phyloP scores from a whole-genome alignment of 345 rosid species.

The Camelina laxa region DNA sequence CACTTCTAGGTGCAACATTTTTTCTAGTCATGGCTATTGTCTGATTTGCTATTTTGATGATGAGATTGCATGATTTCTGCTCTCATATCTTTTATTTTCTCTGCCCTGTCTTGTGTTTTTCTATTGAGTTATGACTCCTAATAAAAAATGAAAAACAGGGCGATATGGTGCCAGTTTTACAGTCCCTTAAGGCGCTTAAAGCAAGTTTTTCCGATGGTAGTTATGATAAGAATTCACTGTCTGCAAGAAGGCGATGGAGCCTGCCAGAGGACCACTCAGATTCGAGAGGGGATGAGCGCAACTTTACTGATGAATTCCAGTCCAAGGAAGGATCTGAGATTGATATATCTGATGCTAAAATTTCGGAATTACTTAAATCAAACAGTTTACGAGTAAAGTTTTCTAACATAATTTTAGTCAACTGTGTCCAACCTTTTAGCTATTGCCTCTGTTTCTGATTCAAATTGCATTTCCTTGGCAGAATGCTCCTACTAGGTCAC shows the following conservation, averaged over 20 bases:
- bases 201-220: slow-evolving; percentile 51
- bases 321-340: slow-evolving; percentile 53
- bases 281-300: slow-evolving; percentile 43
- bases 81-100: not conserved
- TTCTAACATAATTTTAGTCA: slow-evolving; percentile 26
- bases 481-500: slow-evolving; percentile 73
- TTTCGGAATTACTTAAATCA: slow-evolving; percentile 65
- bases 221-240: slow-evolving; percentile 45
- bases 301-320: slow-evolving; percentile 50
- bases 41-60: slow-evolving; percentile 19
- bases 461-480: slow-evolving; percentile 45
- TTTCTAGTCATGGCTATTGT: slow-evolving; percentile 5
- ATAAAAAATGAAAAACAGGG: slow-evolving; percentile 57
- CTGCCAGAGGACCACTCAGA: slow-evolving; percentile 40
- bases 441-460: slow-evolving; percentile 33
- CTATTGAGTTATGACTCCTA: slow-evolving; percentile 32
- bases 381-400: slow-evolving; percentile 67
- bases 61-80: slow-evolving; percentile 27
- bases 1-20: slow-evolving; percentile 15
- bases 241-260: slow-evolving; percentile 62
- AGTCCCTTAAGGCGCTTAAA: slow-evolving; percentile 71
- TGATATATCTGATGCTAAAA: slow-evolving; percentile 63
- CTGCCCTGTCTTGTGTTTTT: slow-evolving; percentile 23
- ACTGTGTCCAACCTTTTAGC: slow-evolving; percentile 15
- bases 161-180: slow-evolving; percentile 68